Conservation (phyloP, 148 eudicot genomes). For the Suaeda aralocaspica region DNA sequence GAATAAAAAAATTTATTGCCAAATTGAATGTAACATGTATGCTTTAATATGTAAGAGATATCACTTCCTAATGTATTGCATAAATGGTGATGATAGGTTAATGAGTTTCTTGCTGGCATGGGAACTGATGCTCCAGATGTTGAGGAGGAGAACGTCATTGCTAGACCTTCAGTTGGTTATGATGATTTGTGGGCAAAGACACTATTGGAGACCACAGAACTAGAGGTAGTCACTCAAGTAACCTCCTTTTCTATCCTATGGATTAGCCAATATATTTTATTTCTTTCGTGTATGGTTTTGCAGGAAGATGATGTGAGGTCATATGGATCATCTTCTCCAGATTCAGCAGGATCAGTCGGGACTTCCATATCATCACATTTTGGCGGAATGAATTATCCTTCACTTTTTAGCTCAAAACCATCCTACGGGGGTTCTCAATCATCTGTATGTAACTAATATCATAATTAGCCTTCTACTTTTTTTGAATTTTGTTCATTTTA, state of each 20-base stretch:
- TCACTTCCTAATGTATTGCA: neutral
- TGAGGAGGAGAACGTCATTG: conserved; percentile 68
- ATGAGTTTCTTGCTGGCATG: conserved; percentile 96
- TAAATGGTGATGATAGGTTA: conserved; percentile 51
- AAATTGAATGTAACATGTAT: neutral
- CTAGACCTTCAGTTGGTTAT: conserved; percentile 87
- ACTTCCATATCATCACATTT: conserved; percentile 97
- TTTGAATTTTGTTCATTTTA: neutral
- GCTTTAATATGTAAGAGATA: neutral
- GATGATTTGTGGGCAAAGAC: conserved; percentile 99
- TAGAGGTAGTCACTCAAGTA: conserved; percentile 45
- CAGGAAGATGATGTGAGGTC: conserved; percentile 88
- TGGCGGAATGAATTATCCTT: conserved; percentile 97
- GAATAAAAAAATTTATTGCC: neutral
- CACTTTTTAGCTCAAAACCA: conserved; percentile 88
- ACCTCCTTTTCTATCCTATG: neutral
- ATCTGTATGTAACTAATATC: conserved; percentile 39
- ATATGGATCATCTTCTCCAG: conserved; percentile 92
- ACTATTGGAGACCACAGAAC: conserved; percentile 79
- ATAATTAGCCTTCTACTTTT: neutral
- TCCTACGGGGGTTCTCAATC: conserved; percentile 65
- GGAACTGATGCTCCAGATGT: conserved; percentile 99
- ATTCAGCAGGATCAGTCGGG: conserved; percentile 83
- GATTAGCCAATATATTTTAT: neutral
- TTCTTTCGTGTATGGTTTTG: conserved; percentile 8